Conservation (phyloP, 306 rosid species). For the Glycyrrhiza uralensis region DNA sequence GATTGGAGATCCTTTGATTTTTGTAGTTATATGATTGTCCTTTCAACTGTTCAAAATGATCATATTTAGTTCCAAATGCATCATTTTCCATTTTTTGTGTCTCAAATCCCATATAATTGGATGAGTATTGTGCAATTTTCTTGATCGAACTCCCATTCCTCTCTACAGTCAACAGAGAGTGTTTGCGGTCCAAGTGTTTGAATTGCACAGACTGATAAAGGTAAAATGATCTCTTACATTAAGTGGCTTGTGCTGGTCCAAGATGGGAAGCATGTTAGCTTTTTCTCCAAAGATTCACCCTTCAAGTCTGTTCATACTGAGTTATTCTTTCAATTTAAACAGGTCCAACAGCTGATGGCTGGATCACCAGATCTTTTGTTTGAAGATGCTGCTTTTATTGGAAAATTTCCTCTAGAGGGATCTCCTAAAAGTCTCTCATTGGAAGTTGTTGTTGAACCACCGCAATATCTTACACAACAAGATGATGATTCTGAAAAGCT, state of each 20-base stretch:
- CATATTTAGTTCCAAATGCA: constrained; percentile 18
- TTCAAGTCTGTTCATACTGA: background rate
- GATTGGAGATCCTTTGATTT: constrained; percentile 1
- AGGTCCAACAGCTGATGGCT: constrained; percentile 93
- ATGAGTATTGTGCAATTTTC: constrained; percentile 39
- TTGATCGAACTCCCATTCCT: constrained; percentile 56
- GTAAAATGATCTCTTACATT: constrained; percentile 42
- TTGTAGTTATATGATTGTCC: background rate
- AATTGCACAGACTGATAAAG: constrained; percentile 72
- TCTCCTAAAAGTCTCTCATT: constrained; percentile 51
- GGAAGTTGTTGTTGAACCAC: constrained; percentile 43
- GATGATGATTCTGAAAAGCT: constrained; percentile 55
- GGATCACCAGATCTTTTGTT: constrained; percentile 75
- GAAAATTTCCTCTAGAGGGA: constrained; percentile 45
- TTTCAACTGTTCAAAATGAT: constrained; percentile 5
- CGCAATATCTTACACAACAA: constrained; percentile 30
- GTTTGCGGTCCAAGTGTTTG: constrained; percentile 75
- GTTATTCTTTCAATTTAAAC: constrained; percentile 29
- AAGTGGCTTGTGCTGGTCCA: constrained; percentile 16
- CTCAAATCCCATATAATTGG: constrained; percentile 16
- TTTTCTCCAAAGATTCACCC: background rate
- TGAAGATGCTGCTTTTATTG: constrained; percentile 58
- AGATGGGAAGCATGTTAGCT: constrained; percentile 21
- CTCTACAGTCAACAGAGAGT: constrained; percentile 77
- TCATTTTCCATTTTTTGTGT: constrained; percentile 23